Evolutionary conservation across 345 rosid genomes (phyloP).

Genomic region (Kernera saxatilis): DNA sequence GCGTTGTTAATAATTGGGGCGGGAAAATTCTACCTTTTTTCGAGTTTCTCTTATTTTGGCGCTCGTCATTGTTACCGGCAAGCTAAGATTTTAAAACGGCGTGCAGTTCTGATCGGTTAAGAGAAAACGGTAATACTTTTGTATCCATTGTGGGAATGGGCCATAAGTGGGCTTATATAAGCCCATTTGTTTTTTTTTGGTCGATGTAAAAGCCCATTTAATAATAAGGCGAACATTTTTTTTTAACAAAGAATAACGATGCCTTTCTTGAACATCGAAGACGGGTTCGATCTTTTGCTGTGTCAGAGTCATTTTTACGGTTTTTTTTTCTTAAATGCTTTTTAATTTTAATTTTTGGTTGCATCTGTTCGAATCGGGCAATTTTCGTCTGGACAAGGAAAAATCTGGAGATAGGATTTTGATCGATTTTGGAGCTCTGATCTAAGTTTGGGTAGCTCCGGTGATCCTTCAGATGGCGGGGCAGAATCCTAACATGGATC

Average conservation of each 20-base stretch:
- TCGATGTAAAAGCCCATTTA: slow-evolving; percentile 17
- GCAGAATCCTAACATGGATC: slow-evolving; percentile 55
- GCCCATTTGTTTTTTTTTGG: too few species aligned
- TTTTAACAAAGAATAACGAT: not conserved
- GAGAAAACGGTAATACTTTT: slow-evolving; percentile 8
- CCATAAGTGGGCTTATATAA: not conserved
- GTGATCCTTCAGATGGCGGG: slow-evolving; percentile 41
- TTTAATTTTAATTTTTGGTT: not conserved
- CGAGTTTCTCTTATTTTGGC: slow-evolving; percentile 3
- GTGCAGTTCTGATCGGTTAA: not conserved
- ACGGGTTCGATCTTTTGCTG: not conserved
- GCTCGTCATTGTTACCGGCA: slow-evolving; percentile 3
- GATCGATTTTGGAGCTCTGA: slow-evolving; percentile 22
- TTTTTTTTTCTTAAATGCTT: not conserved
- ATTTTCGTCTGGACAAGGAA: slow-evolving; percentile 14
- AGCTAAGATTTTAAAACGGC: not conserved
- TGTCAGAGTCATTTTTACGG: slow-evolving; percentile 16
- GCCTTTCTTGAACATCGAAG: not conserved
- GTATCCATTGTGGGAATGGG: not conserved
- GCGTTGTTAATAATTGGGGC: slow-evolving; percentile 1
- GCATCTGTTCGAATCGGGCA: slow-evolving; percentile 19
- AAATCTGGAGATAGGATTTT: slow-evolving; percentile 20
- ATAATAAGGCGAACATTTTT: not conserved
- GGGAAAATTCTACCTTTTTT: slow-evolving; percentile 15
- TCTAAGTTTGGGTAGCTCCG: slow-evolving; percentile 5